Conservation (phyloP, 192 early-diverging fungal genomes). For the Coemansia sp. region DNA sequence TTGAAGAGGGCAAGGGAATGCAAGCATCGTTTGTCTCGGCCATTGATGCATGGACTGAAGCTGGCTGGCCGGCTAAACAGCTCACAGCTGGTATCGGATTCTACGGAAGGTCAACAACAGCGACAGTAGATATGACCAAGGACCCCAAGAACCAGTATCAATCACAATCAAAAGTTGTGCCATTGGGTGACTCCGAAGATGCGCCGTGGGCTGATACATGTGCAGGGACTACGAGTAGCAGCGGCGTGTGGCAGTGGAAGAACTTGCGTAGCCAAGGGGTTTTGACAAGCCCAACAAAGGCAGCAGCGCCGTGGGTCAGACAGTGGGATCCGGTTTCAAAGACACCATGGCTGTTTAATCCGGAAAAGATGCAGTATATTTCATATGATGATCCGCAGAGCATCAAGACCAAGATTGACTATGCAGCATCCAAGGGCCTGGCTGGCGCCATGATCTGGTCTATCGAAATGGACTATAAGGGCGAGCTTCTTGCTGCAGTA, state of each 20-base stretch:
- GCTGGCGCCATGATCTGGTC: conserved; percentile 70
- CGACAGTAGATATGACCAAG: conserved; percentile 57
- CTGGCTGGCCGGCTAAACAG: conserved; percentile 64
- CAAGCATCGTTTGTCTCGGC: conserved; percentile 53
- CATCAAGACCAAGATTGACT: conserved; percentile 63
- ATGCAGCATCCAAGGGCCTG: conserved; percentile 59
- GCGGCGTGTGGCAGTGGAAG: conserved; percentile 69
- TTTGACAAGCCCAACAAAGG: conserved; percentile 45
- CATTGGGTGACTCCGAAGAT: conserved; percentile 61
- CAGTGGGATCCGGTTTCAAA: conserved; percentile 64
- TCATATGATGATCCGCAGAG: conserved; percentile 71
- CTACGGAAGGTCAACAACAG: conserved; percentile 62
- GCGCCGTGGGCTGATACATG: conserved; percentile 60
- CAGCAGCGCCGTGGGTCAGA: conserved; percentile 63
- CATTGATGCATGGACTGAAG: conserved; percentile 58
- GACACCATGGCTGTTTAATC: conserved; percentile 76
- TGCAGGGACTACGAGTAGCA: conserved; percentile 44
- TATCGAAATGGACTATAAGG: conserved; percentile 50
- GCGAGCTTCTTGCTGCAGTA: conserved; percentile 61
- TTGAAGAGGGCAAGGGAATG: conserved; percentile 31
- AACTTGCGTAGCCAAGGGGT: conserved; percentile 64
- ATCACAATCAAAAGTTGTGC: conserved; percentile 31
- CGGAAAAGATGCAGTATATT: conserved; percentile 60
- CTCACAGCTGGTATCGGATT: conserved; percentile 64
- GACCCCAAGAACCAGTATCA: conserved; percentile 51